phyloP scores from a whole-genome alignment of 352 stramenopile species.

The Globisporangium echinulatum region DNA sequence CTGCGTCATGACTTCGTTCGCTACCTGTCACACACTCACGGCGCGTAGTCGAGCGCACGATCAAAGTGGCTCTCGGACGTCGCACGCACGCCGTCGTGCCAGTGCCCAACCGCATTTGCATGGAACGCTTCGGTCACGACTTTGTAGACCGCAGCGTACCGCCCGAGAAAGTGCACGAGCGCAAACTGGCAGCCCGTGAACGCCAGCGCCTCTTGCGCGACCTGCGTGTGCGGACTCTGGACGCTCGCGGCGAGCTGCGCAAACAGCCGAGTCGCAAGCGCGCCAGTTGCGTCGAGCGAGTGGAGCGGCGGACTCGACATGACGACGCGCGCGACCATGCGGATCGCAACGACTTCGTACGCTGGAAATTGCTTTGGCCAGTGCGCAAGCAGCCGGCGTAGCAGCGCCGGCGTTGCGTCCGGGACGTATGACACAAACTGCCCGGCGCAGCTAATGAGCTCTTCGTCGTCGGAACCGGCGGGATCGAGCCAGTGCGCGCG shows the following conservation, averaged over 20 bases:
- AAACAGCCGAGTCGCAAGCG: slow-evolving; percentile 51
- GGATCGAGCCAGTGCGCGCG: slow-evolving; percentile 71
- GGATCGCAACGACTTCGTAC: slow-evolving; percentile 70
- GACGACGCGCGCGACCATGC: slow-evolving; percentile 76
- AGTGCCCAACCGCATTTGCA: slow-evolving; percentile 51
- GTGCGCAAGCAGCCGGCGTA: slow-evolving; percentile 43
- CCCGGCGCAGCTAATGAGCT: slow-evolving; percentile 74
- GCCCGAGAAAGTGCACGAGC: slow-evolving; percentile 66
- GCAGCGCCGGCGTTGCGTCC: slow-evolving; percentile 36
- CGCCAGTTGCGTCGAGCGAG: slow-evolving; percentile 25
- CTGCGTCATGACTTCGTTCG: no score
- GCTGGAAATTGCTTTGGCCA: slow-evolving; percentile 68
- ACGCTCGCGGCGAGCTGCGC: slow-evolving; percentile 46
- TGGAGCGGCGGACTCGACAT: slow-evolving; percentile 72
- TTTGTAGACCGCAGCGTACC: slow-evolving; percentile 59
- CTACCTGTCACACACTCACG: slow-evolving; percentile 8
- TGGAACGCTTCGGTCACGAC: slow-evolving; percentile 61
- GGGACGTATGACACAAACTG: slow-evolving; percentile 85
- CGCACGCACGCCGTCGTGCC: slow-evolving; percentile 63
- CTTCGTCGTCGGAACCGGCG: slow-evolving; percentile 70
- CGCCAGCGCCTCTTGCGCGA: slow-evolving; percentile 74
- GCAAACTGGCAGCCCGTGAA: slow-evolving; percentile 81
- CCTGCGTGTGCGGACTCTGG: slow-evolving; percentile 53
- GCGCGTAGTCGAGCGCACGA: slow-evolving; percentile 64
- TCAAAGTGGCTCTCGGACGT: slow-evolving; percentile 72